A percentile compares a stretch with the other conserved stretches of the same genome.
phyloP scores from a whole-genome alignment of 2,329 filamentous ascomycete species.

The Aspergillus sp. region DNA sequence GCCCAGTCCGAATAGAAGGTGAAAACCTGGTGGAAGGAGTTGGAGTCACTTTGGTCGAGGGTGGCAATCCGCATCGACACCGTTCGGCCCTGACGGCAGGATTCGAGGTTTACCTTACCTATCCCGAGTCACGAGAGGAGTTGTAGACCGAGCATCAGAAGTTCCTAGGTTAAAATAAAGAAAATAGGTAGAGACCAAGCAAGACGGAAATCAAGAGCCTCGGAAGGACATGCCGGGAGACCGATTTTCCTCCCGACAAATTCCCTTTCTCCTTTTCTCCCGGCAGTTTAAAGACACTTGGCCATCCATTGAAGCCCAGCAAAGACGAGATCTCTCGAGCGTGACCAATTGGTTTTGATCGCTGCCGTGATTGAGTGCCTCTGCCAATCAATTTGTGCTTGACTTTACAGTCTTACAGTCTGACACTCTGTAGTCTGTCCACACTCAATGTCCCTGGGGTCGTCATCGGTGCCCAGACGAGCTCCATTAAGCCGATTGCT shows the following conservation, averaged over 20 bases:
- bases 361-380: not conserved
- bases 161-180: not conserved
- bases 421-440: not conserved
- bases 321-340: not conserved
- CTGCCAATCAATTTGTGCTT: not conserved
- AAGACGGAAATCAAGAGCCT: slow-evolving; percentile 7
- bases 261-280: slow-evolving; percentile 2
- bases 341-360: not conserved
- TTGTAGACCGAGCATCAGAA: not conserved
- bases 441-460: slow-evolving; percentile 9
- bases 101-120: not conserved
- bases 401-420: too few relatives aligned
- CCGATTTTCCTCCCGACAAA: slow-evolving; percentile 15
- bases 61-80: not conserved
- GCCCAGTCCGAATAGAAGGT: not conserved
- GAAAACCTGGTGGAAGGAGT: not conserved
- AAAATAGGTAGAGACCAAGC: not conserved
- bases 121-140: not conserved
- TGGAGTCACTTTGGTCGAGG: not conserved
- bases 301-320: not conserved
- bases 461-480: slow-evolving; percentile 8
- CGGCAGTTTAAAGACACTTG: not conserved
- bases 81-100: not conserved
- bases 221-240: slow-evolving; percentile 13
- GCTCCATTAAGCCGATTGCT: slow-evolving; percentile 33